Evolutionary conservation across 345 rosid genomes (phyloP), one percentile per base, ranked within the genome.

Genomic region (Angophora floribunda): DNA sequence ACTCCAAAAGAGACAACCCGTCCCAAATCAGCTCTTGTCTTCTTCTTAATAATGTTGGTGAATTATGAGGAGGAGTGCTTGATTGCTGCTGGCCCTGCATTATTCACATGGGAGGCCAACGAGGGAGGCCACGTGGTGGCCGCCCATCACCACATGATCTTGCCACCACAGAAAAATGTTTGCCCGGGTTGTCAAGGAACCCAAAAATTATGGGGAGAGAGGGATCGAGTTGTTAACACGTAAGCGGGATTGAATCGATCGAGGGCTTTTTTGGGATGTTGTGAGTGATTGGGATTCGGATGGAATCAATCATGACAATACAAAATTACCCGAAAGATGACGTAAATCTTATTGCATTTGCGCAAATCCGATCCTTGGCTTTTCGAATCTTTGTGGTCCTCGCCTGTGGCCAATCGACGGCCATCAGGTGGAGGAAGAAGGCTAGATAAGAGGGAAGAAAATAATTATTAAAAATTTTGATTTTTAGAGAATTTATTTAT

Each of bases 301-400:
- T 28, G 2, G 28, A 41, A 19, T 41, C 49, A 75, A 75, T 75
- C 49, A 17, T 11, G 82, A 22, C 49, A 41, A 41, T 3, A 19
- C 26, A 36, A 41, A 41, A 41, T 75, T 21, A 3, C 17, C 4
- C 1, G 6, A 6, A n/a, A 63, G 0, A 1, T 51, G 1, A 36
- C 41, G 41, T 51, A 15, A 51, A 13, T 51, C 41, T 55, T 1
- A 15, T 30, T 7, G 0, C 15, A 14, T 26, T 30, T 15, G 0
- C 9, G 1, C 0, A 0, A 30, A 14, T 30, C 15, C 1, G 0
- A 3, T 4, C 1, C 1, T 8, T 16, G 7, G 22, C 16, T 1
- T 0, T 4, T 65, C 4, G 32, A 3, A 2, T 32, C 22, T 9
- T 9, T 36, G 41, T 36, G 41, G 41, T 17, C 41, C 19, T n/a